Percentiles rank a stretch among this genome's conserved stretches.
These are phyloP conservation scores for Alternaria sp. DNA, from an alignment of 2,329 filamentous ascomycete genomes.

Conservation along the genomic window DNA sequence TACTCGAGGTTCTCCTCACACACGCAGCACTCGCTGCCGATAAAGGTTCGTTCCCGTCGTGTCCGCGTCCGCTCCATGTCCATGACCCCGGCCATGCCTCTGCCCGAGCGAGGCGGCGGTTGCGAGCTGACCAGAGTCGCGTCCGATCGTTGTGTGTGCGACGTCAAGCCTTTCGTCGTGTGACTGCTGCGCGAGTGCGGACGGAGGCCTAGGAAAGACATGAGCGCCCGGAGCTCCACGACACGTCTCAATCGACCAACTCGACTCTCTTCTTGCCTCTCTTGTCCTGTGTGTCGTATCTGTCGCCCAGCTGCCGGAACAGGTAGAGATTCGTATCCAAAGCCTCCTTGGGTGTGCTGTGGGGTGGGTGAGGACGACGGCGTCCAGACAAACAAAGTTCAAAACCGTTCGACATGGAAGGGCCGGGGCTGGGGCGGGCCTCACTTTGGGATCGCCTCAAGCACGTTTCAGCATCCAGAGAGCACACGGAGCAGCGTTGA, in stretches of 20 bases:
- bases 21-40: slow-evolving; percentile 91
- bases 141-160: slow-evolving; percentile 30
- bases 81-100: slow-evolving; percentile 69
- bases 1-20: slow-evolving; percentile 97
- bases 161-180: slow-evolving; percentile 27
- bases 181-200: slow-evolving; percentile 46
- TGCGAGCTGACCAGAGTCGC: slow-evolving; percentile 33
- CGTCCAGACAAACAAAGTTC: slow-evolving; percentile 42
- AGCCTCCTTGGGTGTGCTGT: slow-evolving; percentile 25
- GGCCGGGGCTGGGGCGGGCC: slow-evolving; percentile 34
- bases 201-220: slow-evolving; percentile 50
- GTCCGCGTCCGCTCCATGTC: slow-evolving; percentile 78
- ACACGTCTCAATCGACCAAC: slow-evolving; percentile 41
- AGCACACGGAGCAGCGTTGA: slow-evolving; percentile 33
- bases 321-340: slow-evolving; percentile 45
- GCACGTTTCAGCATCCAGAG: slow-evolving; percentile 49
- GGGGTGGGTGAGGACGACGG: slow-evolving; percentile 28
- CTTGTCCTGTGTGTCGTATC: slow-evolving; percentile 29
- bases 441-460: slow-evolving; percentile 48
- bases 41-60: slow-evolving; percentile 90
- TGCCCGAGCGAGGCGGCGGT: slow-evolving; percentile 40
- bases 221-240: slow-evolving; percentile 48
- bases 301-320: slow-evolving; percentile 42
- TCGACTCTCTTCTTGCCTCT: slow-evolving; percentile 45
- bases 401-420: slow-evolving; percentile 47